phyloP scores from a whole-genome alignment of 805 yeast genomes.

The Blastobotrys mokoenaii region DNA sequence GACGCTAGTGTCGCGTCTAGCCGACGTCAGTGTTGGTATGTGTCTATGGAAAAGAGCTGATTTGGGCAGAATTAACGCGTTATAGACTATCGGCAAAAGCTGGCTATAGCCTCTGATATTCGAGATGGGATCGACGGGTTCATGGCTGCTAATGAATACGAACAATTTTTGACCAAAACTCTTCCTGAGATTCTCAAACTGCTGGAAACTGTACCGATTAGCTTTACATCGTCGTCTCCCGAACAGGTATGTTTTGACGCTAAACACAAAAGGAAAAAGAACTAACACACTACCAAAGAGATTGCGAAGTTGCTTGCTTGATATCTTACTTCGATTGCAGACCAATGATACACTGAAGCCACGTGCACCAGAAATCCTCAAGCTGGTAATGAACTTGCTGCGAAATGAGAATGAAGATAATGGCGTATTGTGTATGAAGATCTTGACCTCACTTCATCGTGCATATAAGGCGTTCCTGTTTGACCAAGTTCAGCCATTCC shows the following conservation, averaged over 20 bases:
- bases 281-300: slow-evolving; percentile 34
- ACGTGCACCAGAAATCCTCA: slow-evolving; percentile 52
- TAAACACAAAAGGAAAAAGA: background rate
- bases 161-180: slow-evolving; percentile 57
- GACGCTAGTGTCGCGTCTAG: slow-evolving; percentile 54
- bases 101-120: slow-evolving; percentile 68
- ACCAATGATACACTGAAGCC: slow-evolving; percentile 76
- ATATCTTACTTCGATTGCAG: slow-evolving; percentile 71
- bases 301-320: slow-evolving; percentile 66
- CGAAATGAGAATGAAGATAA: slow-evolving; percentile 88
- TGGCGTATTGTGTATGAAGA: slow-evolving; percentile 84
- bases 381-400: slow-evolving; percentile 49
- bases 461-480: slow-evolving; percentile 61
- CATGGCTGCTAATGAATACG: slow-evolving; percentile 75
- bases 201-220: slow-evolving; percentile 62
- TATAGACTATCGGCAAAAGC: slow-evolving; percentile 49
- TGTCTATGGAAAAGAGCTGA: background rate
- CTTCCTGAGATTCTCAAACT: slow-evolving; percentile 62
- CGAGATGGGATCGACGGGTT: slow-evolving; percentile 82
- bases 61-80: background rate
- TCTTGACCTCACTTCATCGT: slow-evolving; percentile 77
- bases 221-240: slow-evolving; percentile 53
- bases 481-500: slow-evolving; percentile 70
- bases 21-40: slow-evolving; percentile 34
- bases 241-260: slow-evolving; percentile 36